phyloP scores from a whole-genome alignment of 2,329 filamentous ascomycete genomes.

The Exophiala lecanii-corni region DNA sequence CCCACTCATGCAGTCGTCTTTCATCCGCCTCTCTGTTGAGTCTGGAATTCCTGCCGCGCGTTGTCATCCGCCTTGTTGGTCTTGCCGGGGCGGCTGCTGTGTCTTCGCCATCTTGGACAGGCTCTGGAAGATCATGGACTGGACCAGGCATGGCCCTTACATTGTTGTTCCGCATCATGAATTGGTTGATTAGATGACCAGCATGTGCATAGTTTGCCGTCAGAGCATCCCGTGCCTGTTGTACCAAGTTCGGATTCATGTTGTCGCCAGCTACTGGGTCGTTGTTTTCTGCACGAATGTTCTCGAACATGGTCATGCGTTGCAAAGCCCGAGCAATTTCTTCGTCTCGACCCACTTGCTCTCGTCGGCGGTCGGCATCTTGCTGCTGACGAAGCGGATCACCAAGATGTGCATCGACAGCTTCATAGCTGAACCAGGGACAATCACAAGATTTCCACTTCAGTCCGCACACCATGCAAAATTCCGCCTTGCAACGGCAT shows the following conservation, averaged over 20 bases:
- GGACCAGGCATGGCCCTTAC: not conserved
- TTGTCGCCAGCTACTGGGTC: conserved; percentile 40
- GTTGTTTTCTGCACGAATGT: conserved; percentile 14
- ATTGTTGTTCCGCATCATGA: not conserved
- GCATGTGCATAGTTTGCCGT: conserved; percentile 32
- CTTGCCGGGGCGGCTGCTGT: no score
- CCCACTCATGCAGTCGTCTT: not conserved
- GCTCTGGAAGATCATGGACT: not conserved
- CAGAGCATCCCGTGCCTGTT: conserved; percentile 33
- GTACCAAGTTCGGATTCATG: conserved; percentile 57
- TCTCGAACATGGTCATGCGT: conserved; percentile 34
- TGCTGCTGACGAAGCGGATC: conserved; percentile 41
- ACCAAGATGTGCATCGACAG: conserved; percentile 48
- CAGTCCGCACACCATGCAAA: conserved; percentile 78
- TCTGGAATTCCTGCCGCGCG: not conserved
- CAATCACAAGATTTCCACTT: conserved; percentile 84
- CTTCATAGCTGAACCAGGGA: conserved; percentile 68
- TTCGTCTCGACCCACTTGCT: conserved; percentile 49
- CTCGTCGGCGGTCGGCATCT: conserved; percentile 42
- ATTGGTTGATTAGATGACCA: conserved; percentile 12
- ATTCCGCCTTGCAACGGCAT: conserved; percentile 76
- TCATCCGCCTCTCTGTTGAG: not conserved
- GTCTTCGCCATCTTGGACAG: no score
- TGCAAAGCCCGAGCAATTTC: conserved; percentile 50
- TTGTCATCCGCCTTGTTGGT: no score